phyloP scores from a whole-genome alignment of 2,329 filamentous ascomycete species.

The Ophiostoma sp. region DNA sequence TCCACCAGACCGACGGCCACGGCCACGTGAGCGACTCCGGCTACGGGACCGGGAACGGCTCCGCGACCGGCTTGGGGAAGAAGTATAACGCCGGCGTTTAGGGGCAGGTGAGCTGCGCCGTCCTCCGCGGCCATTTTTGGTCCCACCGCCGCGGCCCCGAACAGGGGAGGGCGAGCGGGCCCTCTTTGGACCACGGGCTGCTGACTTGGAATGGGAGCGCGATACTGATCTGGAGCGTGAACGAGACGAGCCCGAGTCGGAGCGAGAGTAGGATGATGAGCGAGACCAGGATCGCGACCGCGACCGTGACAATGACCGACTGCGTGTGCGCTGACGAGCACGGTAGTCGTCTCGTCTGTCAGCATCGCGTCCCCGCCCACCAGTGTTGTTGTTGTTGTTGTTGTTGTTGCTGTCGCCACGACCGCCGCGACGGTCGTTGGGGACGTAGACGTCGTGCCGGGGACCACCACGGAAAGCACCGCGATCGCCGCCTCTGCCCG shows the following conservation, averaged over 20 bases:
- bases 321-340: constrained; percentile 25
- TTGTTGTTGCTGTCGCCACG: constrained; percentile 35
- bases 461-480: constrained; percentile 32
- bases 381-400: constrained; percentile 36
- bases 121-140: constrained; percentile 35
- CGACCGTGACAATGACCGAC: constrained; percentile 39
- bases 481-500: constrained; percentile 35
- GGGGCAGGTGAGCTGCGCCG: constrained; percentile 35
- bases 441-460: constrained; percentile 49
- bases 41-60: constrained; percentile 40
- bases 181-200: constrained; percentile 7
- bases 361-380: constrained; percentile 12
- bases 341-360: constrained; percentile 10
- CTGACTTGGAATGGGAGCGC: constrained; percentile 16
- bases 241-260: constrained; percentile 37
- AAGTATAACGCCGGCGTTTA: constrained; percentile 49
- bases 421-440: constrained; percentile 42
- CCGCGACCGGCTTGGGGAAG: constrained; percentile 45
- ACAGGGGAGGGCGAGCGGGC: constrained; percentile 16
- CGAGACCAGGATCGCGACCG: constrained; percentile 10
- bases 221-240: constrained; percentile 20
- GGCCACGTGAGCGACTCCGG: constrained; percentile 43
- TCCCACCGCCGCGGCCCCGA: constrained; percentile 32
- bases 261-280: constrained; percentile 29
- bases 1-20: constrained; percentile 34